Evolutionary conservation across 2,329 filamentous ascomycete species (phyloP).

Genomic region (Trichoderma atroviride): DNA sequence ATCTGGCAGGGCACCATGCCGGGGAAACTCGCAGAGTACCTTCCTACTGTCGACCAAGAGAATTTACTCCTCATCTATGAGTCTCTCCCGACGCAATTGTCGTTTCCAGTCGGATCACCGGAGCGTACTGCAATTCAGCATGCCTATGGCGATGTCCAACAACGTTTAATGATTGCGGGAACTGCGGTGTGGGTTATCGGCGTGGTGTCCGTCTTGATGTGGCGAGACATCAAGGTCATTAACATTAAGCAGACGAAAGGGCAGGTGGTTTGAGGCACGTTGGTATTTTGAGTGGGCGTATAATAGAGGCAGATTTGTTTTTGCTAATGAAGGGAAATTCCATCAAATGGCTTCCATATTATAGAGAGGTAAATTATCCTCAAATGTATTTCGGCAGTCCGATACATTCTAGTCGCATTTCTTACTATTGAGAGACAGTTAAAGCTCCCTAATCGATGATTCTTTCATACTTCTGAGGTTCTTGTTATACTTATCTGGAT

Average conservation of each 20-base stretch:
- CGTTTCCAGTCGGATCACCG: constrained; percentile 53
- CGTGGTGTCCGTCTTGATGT: constrained; percentile 41
- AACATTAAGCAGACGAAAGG: neutral
- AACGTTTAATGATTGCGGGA: constrained; percentile 54
- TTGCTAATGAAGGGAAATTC: neutral
- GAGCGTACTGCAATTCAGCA: constrained; percentile 59
- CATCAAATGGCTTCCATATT: neutral
- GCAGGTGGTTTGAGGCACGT: neutral
- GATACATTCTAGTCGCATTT: neutral
- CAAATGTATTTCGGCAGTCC: neutral
- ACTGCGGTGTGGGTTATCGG: constrained; percentile 47
- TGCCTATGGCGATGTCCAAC: constrained; percentile 61
- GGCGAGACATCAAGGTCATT: constrained; percentile 50
- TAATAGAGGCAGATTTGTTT: neutral
- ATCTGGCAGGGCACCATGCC: constrained; percentile 66
- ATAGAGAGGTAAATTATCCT: neutral
- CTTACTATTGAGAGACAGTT: no score
- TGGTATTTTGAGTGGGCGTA: neutral
- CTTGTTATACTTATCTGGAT: no score
- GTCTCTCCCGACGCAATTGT: constrained; percentile 55
- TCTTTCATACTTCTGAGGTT: neutral
- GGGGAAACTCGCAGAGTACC: constrained; percentile 50
- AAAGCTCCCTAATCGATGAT: neutral
- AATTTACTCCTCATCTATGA: constrained; percentile 48
- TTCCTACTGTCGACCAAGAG: constrained; percentile 48